phyloP scores from a whole-genome alignment of 371 early-diverging fungal genomes.

The Chytridiales sp. region DNA sequence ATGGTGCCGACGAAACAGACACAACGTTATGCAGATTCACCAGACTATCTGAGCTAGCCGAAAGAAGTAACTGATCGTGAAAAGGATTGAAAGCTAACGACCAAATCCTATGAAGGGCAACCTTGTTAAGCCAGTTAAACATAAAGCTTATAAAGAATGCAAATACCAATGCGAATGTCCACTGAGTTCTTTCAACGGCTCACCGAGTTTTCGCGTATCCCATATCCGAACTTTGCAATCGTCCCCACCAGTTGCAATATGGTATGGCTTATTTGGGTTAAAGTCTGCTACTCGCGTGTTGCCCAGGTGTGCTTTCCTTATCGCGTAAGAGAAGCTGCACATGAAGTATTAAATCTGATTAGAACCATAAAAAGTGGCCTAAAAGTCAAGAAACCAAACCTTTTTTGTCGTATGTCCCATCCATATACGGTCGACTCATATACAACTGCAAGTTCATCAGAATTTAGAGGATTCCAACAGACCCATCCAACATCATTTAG shows the following conservation, averaged over 20 bases:
- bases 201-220: conserved; percentile 66
- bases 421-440: conserved; percentile 61
- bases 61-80: conserved; percentile 87
- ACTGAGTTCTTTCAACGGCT: conserved; percentile 59
- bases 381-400: conserved; percentile 23
- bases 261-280: conserved; percentile 82
- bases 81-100: conserved; percentile 77
- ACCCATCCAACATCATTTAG: conserved; percentile 54
- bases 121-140: neutral
- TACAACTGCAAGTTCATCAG: conserved; percentile 57
- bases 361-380: neutral
- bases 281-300: conserved; percentile 74
- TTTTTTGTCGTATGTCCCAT: conserved; percentile 66
- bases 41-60: conserved; percentile 78
- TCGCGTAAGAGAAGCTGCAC: conserved; percentile 45
- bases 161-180: conserved; percentile 83
- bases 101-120: conserved; percentile 65
- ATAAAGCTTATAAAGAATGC: neutral
- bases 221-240: conserved; percentile 81
- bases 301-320: conserved; percentile 60
- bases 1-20: conserved; percentile 76
- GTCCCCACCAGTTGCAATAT: conserved; percentile 79
- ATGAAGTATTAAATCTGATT: neutral
- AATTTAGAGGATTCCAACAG: conserved; percentile 72
- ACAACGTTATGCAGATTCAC: conserved; percentile 82